Percentiles rank a stretch among this genome's conserved stretches.
Conservation (phyloP, 176 grass and related monocot species). For the Ampelocalamus luodianensis region DNA sequence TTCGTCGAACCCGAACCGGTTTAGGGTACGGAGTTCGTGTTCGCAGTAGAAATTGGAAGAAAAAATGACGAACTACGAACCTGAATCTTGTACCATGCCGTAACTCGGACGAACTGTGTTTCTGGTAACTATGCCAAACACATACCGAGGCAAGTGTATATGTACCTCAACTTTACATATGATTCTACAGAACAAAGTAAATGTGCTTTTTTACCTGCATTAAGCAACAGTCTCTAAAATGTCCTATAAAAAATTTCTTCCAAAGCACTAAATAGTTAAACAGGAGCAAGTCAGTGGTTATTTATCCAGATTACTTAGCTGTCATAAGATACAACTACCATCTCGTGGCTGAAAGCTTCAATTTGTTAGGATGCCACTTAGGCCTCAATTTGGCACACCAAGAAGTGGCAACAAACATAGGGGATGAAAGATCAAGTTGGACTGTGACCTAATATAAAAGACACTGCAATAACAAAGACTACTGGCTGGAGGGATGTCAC, state of each 20-base stretch:
- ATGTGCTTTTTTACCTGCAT: constrained; percentile 1
- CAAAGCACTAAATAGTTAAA: neutral
- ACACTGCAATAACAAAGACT: constrained; percentile 39
- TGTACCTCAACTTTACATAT: constrained; percentile 1
- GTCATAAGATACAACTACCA: constrained; percentile 24
- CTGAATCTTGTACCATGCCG: too few species aligned
- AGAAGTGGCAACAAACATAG: constrained; percentile 45
- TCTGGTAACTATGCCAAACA: too few species aligned
- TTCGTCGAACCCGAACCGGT: too few species aligned
- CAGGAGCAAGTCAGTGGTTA: neutral
- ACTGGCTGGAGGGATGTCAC: constrained; percentile 40
- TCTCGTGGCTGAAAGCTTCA: constrained; percentile 32
- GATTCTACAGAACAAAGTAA: constrained; percentile 7
- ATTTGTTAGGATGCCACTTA: constrained; percentile 36
- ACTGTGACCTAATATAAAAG: constrained; percentile 43
- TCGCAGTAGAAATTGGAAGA: too few species aligned
- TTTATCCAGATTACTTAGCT: constrained; percentile 35
- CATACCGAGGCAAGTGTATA: neutral
- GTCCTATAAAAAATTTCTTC: neutral
- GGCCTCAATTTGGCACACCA: constrained; percentile 25
- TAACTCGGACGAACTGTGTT: too few species aligned
- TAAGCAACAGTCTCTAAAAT: constrained; percentile 16
- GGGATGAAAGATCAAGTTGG: constrained; percentile 37
- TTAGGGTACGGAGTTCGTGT: too few species aligned
- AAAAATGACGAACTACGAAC: too few species aligned